Conservation (phyloP, 768 basidiomycete species). For the Termitomyces sp. region DNA sequence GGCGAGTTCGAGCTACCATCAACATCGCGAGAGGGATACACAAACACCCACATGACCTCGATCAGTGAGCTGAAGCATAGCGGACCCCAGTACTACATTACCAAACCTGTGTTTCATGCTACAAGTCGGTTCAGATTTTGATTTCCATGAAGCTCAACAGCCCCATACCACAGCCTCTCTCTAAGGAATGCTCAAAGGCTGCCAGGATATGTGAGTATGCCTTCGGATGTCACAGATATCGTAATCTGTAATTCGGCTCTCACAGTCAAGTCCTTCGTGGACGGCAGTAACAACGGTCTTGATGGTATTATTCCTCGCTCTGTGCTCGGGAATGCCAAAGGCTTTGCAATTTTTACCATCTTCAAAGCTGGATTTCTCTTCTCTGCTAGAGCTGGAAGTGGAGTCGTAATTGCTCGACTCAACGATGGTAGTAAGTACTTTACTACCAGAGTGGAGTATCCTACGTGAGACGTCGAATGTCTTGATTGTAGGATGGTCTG, state of each 20-base stretch:
- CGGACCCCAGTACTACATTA: too few species aligned
- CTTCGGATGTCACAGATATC: not conserved
- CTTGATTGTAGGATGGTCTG: slow-evolving; percentile 69
- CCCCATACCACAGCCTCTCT: slow-evolving; percentile 53
- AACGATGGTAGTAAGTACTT: slow-evolving; percentile 71
- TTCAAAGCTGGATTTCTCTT: slow-evolving; percentile 73
- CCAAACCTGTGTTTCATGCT: not conserved
- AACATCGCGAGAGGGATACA: slow-evolving; percentile 5
- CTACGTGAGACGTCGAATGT: not conserved
- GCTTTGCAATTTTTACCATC: slow-evolving; percentile 90
- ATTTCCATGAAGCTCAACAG: slow-evolving; percentile 41
- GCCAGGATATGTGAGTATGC: slow-evolving; percentile 71
- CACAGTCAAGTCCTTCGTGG: slow-evolving; percentile 81
- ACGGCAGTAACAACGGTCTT: slow-evolving; percentile 73
- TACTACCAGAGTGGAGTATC: not conserved
- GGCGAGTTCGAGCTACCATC: not conserved
- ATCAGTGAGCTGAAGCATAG: too few species aligned
- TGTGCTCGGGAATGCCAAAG: slow-evolving; percentile 47
- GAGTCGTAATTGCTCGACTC: slow-evolving; percentile 83
- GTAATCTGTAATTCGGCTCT: not conserved
- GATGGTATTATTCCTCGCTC: slow-evolving; percentile 62
- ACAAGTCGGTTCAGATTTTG: not conserved
- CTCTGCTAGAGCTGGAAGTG: slow-evolving; percentile 80
- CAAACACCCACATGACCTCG: too few species aligned
- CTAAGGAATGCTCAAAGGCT: slow-evolving; percentile 85